A percentile compares a stretch with the other conserved stretches of the same genome.
Evolutionary conservation across 2,329 filamentous ascomycete species (phyloP).

Genomic region (Orbilia ellipsospora): DNA sequence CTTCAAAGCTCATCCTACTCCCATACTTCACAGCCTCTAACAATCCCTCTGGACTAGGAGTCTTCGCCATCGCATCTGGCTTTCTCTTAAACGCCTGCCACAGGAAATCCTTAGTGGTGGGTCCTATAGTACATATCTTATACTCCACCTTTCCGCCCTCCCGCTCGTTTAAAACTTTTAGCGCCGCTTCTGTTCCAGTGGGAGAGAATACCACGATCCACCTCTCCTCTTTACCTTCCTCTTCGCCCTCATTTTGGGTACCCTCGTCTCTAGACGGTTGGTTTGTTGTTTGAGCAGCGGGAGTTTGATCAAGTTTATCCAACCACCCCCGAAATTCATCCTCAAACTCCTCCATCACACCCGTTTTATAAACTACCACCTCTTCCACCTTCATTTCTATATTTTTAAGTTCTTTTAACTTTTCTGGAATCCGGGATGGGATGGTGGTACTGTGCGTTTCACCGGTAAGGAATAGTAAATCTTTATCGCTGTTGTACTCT

Average conservation of each 20-base stretch:
- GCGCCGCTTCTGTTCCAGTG: conserved; percentile 72
- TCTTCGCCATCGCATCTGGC: conserved; percentile 82
- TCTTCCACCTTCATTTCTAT: conserved; percentile 74
- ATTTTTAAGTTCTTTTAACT: conserved; percentile 72
- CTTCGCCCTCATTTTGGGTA: too few species aligned
- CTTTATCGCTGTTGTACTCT: conserved; percentile 71
- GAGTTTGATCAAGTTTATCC: conserved; percentile 62
- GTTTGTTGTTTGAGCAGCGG: background rate
- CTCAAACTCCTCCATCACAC: conserved; percentile 81
- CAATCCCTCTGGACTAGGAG: conserved; percentile 84
- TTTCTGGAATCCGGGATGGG: conserved; percentile 64
- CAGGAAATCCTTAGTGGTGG: conserved; percentile 85
- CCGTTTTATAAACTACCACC: conserved; percentile 85
- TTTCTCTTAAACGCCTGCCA: conserved; percentile 72
- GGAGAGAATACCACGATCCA: conserved; percentile 83
- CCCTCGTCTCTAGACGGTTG: too few species aligned
- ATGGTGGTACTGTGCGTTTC: conserved; percentile 92
- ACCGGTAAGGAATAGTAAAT: conserved; percentile 86
- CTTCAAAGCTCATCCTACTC: conserved; percentile 6
- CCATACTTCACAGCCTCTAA: conserved; percentile 71
- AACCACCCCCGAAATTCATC: conserved; percentile 71
- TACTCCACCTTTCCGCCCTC: conserved; percentile 67
- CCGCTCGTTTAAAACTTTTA: conserved; percentile 68
- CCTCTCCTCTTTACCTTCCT: conserved; percentile 61
- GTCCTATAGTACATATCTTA: conserved; percentile 87